Evolutionary conservation across 257 asterid species (phyloP).

Genomic region (Catharanthus roseus): DNA sequence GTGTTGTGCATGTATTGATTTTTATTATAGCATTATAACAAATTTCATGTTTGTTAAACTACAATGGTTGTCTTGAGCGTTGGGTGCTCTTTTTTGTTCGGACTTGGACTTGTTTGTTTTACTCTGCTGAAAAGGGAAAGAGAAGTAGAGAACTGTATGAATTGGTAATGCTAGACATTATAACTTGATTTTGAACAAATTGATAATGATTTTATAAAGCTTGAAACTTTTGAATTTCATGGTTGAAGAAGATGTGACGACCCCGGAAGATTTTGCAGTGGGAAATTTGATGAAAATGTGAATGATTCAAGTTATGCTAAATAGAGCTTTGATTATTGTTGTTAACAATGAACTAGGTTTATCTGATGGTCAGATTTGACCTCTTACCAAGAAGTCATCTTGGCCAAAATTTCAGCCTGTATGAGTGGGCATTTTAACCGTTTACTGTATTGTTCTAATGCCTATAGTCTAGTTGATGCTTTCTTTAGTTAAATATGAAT

Average conservation of each 20-base stretch:
- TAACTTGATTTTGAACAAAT: no score
- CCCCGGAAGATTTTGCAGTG: neutral
- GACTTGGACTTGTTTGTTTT: no score
- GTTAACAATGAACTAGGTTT: neutral
- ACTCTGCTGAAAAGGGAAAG: no score
- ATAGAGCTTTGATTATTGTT: neutral
- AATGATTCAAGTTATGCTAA: neutral
- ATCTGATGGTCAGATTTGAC: neutral
- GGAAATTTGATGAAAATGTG: neutral
- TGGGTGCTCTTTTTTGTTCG: no score
- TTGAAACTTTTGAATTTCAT: neutral
- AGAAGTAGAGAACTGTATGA: no score
- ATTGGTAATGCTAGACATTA: no score
- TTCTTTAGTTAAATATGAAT: neutral
- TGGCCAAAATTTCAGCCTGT: neutral
- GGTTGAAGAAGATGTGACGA: neutral
- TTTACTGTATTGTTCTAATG: neutral
- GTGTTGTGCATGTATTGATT: no score
- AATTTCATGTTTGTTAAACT: no score
- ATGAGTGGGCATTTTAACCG: neutral
- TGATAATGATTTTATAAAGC: neutral
- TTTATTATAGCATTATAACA: no score
- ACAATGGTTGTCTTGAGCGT: no score
- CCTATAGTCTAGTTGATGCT: neutral
- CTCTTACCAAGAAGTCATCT: neutral